Percentiles rank a stretch among this genome's conserved stretches.
Conservation (phyloP, 805 yeast species). For the Sugiyamaella boreocaroliniensis region DNA sequence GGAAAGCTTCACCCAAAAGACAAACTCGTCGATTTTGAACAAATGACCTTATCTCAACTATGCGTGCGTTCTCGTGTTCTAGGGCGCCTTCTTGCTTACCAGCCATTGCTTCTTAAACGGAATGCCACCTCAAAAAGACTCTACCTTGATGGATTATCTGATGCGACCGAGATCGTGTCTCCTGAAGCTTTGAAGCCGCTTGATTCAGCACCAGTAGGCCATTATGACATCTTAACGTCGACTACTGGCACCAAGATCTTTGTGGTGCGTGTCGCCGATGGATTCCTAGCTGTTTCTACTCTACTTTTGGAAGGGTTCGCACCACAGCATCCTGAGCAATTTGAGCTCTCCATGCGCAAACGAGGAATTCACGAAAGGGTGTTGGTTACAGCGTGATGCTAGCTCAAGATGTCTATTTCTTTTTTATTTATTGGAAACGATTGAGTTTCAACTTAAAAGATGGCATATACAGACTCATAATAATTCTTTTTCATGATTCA, state of each 20-base stretch:
- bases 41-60: constrained; percentile 35
- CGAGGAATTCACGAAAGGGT: constrained; percentile 1
- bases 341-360: constrained; percentile 5
- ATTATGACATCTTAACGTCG: neutral
- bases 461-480: no score
- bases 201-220: neutral
- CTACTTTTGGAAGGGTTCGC: constrained; percentile 5
- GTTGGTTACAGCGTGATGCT: neutral
- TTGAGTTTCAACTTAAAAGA: no score
- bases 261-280: neutral
- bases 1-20: constrained; percentile 43
- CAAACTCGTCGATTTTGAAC: constrained; percentile 44
- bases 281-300: neutral
- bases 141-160: neutral
- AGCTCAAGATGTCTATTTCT: neutral
- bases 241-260: neutral
- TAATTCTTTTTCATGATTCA: no score
- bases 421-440: neutral
- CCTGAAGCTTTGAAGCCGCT: neutral
- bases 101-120: constrained; percentile 2
- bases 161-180: neutral
- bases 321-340: constrained; percentile 3
- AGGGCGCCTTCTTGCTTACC: constrained; percentile 14
- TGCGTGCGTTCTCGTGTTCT: constrained; percentile 9
- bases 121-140: neutral